A percentile compares a stretch with the other conserved stretches of the same genome.
Evolutionary conservation across 2,329 filamentous ascomycete genomes (phyloP).

Genomic region (Aspergillus neoniger): DNA sequence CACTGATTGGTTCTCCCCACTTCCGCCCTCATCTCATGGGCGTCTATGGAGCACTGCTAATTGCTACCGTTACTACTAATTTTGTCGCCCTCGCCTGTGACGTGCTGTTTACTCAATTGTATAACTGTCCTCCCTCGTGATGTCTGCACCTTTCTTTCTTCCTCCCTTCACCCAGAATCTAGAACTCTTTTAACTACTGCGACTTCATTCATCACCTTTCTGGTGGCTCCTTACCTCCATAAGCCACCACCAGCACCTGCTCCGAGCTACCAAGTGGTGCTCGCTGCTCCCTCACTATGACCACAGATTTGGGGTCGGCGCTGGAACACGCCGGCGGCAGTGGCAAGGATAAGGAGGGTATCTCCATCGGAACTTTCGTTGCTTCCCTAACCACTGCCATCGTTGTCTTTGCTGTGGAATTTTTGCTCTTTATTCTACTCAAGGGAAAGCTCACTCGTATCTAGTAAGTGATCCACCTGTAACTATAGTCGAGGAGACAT

Average conservation of each 20-base stretch:
- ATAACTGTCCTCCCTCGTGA: neutral
- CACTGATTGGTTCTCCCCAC: neutral
- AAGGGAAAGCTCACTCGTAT: constrained; percentile 79
- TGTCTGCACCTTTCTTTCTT: neutral
- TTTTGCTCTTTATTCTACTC: constrained; percentile 72
- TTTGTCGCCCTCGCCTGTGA: neutral
- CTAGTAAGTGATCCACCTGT: constrained; percentile 60
- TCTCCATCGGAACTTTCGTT: constrained; percentile 56
- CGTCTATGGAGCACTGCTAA: neutral
- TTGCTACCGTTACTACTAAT: too few species aligned
- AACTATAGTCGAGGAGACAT: neutral
- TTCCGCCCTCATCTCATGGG: neutral
- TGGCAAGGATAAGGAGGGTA: constrained; percentile 38
- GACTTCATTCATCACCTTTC: neutral
- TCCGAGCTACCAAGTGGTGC: constrained; percentile 3
- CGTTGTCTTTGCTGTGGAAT: constrained; percentile 62
- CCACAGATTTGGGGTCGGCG: constrained; percentile 34
- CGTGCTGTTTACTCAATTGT: neutral
- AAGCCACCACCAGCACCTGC: neutral
- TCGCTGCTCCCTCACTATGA: constrained; percentile 22
- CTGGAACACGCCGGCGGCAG: constrained; percentile 39
- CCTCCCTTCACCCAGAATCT: neutral
- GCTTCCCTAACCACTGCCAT: constrained; percentile 66
- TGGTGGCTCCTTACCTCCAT: neutral
- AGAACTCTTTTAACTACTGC: neutral